Evolutionary conservation across 2,329 filamentous ascomycete species (phyloP).

Genomic region (Cladosporium halotolerans): DNA sequence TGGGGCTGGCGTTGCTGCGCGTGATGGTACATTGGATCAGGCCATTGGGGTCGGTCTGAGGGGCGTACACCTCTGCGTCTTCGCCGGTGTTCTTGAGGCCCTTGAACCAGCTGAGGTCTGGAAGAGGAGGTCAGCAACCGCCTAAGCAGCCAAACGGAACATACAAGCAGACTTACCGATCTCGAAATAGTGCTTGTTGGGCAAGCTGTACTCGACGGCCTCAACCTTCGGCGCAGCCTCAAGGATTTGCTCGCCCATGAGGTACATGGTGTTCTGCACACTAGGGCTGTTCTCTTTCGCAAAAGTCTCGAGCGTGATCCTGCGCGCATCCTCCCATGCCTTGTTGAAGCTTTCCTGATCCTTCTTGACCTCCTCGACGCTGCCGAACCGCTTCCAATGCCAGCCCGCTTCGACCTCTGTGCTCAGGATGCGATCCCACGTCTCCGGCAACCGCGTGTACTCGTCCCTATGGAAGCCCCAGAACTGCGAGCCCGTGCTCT

Average conservation of each 20-base stretch:
- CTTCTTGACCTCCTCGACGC: slow-evolving; percentile 60
- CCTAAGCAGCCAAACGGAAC: not conserved
- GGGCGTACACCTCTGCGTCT: slow-evolving; percentile 91
- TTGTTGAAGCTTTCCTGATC: slow-evolving; percentile 64
- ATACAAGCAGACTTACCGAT: slow-evolving; percentile 51
- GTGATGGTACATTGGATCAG: slow-evolving; percentile 90
- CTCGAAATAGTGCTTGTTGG: slow-evolving; percentile 99
- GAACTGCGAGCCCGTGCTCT: slow-evolving; percentile 95
- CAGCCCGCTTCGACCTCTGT: slow-evolving; percentile 85
- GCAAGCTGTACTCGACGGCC: slow-evolving; percentile 73
- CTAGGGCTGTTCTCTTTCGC: slow-evolving; percentile 85
- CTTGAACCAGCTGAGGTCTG: slow-evolving; percentile 95
- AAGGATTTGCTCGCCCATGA: slow-evolving; percentile 88
- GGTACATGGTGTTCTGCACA: slow-evolving; percentile 98
- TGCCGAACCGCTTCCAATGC: slow-evolving; percentile 71
- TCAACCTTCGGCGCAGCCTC: slow-evolving; percentile 65
- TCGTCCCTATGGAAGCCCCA: slow-evolving; percentile 90
- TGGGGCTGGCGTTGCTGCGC: slow-evolving; percentile 39
- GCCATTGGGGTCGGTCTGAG: slow-evolving; percentile 87
- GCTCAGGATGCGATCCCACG: slow-evolving; percentile 90
- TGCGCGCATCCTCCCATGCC: slow-evolving; percentile 70
- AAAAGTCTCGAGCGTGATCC: slow-evolving; percentile 86
- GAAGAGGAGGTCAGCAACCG: slow-evolving; percentile 10
- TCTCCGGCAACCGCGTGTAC: slow-evolving; percentile 84
- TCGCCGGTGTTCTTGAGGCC: slow-evolving; percentile 89